Percentiles rank a stretch among this genome's conserved stretches.
Conservation (phyloP, 768 basidiomycete species). For the Rhodotorula graminis region DNA sequence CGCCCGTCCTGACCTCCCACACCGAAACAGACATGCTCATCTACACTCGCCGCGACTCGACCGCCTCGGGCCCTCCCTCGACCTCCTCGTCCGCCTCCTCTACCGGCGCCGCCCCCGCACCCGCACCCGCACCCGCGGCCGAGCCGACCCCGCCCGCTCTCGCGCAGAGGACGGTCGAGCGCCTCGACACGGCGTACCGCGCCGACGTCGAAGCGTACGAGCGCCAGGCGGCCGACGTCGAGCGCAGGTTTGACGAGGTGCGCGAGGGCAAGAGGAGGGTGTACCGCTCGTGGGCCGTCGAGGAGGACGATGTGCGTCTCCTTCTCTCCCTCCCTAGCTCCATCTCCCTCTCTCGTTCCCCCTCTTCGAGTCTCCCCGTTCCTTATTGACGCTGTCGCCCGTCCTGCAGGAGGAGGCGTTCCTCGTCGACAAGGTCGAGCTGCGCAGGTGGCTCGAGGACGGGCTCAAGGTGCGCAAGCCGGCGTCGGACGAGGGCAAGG, state of each 20-base stretch:
- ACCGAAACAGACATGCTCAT: constrained; percentile 67
- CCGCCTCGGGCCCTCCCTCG: no score
- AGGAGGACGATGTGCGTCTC: constrained; percentile 52
- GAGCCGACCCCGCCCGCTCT: constrained; percentile 55
- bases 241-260: constrained; percentile 53
- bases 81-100: background rate
- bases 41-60: constrained; percentile 57
- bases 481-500: background rate
- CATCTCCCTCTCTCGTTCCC: constrained; percentile 6
- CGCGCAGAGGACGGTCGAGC: constrained; percentile 56
- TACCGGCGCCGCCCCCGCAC: background rate
- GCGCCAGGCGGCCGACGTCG: constrained; percentile 43
- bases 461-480: constrained; percentile 23
- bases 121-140: background rate
- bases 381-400: no score
- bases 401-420: constrained; percentile 52
- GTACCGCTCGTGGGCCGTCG: constrained; percentile 61
- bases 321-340: no score
- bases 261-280: constrained; percentile 59
- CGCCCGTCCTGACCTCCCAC: background rate
- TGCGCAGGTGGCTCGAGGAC: constrained; percentile 61
- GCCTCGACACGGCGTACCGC: constrained; percentile 58
- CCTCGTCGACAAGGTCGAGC: constrained; percentile 59
- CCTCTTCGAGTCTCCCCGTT: no score
- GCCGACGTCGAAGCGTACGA: constrained; percentile 55